Base-by-base conservation (phyloP, 495 filamentous ascomycete genomes). In the Parathielavia appendiculata region DNA sequence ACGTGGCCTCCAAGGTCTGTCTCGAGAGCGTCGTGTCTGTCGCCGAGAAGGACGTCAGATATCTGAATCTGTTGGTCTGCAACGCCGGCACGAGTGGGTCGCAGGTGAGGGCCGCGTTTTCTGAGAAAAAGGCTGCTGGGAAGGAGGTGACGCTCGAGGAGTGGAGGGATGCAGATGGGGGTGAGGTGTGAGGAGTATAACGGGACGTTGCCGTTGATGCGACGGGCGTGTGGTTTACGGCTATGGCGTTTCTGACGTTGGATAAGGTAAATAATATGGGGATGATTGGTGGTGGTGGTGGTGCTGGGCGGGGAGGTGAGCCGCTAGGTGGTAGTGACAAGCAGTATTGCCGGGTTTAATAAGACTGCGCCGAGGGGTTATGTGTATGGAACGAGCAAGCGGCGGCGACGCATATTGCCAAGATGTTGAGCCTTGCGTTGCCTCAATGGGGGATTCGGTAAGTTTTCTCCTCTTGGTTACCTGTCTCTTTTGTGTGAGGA, bases 41-140 rank as follows among this genome's bases (percentile, higher is more conserved):
- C 0, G 74, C 89, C 49, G 69, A 78, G 34, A 66, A 73, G 5
- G 83, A 88, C 35, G 73, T 72, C 3, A 81, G 76, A 5, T 81
- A 80, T 58, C 74, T 89, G 36, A 84, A 89, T 65, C 67, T 89
- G 39, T 69, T 90, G 0, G 76, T 89, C 34, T 84, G 83, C 59
- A 90, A 89, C 70, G 80, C 84, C 9, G 87, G 86, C 16, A 76
- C 82, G 23, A 67, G 77, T 20, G 87, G 86, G 11, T 82, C 85
- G 1, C 64, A 69, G 19, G 73, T 75, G 5, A 64, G 16, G 10
- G 43, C 61, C n/a, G n/a, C n/a, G n/a, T n/a, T n/a, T n/a, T n/a
- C n/a, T n/a, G n/a, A n/a, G n/a, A n/a, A n/a, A n/a, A n/a, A n/a
- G n/a, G n/a, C n/a, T n/a, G n/a, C n/a, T n/a, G n/a, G 40, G 40